Evolutionary conservation across 495 filamentous ascomycete species (phyloP).

Genomic region (Staphylotrichum longicolle): DNA sequence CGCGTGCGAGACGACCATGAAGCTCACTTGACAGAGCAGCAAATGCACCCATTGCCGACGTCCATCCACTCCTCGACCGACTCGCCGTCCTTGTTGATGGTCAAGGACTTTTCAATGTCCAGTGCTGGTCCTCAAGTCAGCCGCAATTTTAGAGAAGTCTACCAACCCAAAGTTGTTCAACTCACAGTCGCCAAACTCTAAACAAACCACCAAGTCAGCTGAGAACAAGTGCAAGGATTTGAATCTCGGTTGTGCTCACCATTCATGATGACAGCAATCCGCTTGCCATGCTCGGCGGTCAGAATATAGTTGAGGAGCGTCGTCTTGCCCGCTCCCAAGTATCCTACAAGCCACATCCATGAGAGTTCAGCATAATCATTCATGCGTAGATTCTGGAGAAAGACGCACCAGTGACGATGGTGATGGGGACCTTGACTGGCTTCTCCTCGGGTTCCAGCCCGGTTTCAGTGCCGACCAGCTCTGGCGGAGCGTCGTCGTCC

Average conservation of each 20-base stretch:
- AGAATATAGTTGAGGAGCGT: constrained; percentile 95
- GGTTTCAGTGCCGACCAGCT: constrained; percentile 59
- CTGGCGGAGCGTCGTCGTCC: constrained; percentile 69
- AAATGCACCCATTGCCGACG: constrained; percentile 95
- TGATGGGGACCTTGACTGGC: constrained; percentile 77
- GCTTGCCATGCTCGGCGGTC: constrained; percentile 90
- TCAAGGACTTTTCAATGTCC: constrained; percentile 93
- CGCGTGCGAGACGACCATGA: background rate
- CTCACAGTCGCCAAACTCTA: constrained; percentile 95
- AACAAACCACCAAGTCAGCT: background rate
- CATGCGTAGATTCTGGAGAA: no score
- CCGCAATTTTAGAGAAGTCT: background rate
- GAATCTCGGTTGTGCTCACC: constrained; percentile 44
- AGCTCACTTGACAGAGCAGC: constrained; percentile 89
- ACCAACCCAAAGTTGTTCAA: background rate
- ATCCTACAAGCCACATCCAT: constrained; percentile 45
- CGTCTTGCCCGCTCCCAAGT: constrained; percentile 93
- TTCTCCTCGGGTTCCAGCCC: constrained; percentile 46
- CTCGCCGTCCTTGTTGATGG: constrained; percentile 78
- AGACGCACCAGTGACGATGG: constrained; percentile 84
- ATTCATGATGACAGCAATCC: constrained; percentile 96
- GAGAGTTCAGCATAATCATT: background rate
- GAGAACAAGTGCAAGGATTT: background rate
- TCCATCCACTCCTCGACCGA: constrained; percentile 94
- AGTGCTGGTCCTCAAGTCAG: constrained; percentile 50